Conservation (phyloP, 495 filamentous ascomycete species). For the Aeminium ludgeri region DNA sequence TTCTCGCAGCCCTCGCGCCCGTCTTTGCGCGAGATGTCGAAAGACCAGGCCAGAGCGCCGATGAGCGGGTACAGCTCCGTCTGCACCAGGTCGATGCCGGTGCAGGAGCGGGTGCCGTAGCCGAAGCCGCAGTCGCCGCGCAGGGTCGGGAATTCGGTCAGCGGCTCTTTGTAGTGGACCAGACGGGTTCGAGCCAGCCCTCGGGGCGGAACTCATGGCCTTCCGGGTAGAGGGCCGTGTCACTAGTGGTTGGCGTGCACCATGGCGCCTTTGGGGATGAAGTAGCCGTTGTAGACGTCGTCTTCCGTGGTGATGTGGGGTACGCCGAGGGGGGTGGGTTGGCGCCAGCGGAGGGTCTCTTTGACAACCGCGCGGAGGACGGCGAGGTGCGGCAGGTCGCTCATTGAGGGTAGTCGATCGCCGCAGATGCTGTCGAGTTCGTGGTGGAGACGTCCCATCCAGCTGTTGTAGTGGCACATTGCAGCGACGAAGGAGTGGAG, state of each 20-base stretch:
- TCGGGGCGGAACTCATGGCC: constrained; percentile 31
- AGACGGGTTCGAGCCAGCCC: constrained; percentile 35
- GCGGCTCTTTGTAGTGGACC: constrained; percentile 20
- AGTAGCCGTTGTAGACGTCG: constrained; percentile 23
- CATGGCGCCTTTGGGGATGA: constrained; percentile 30
- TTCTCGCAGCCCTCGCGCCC: too few species aligned
- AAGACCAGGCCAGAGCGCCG: constrained; percentile 43
- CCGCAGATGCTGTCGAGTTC: constrained; percentile 37
- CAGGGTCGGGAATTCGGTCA: constrained; percentile 28
- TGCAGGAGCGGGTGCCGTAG: constrained; percentile 33
- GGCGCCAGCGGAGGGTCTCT: constrained; percentile 45
- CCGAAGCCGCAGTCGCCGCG: constrained; percentile 32
- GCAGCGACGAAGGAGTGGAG: constrained; percentile 42
- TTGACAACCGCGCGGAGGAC: constrained; percentile 39
- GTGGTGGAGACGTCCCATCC: constrained; percentile 34
- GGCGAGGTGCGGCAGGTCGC: constrained; percentile 25
- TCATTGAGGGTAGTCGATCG: constrained; percentile 21
- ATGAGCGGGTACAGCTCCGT: constrained; percentile 40
- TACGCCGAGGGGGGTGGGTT: constrained; percentile 11
- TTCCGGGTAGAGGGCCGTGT: constrained; percentile 11
- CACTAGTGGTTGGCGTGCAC: constrained; percentile 26
- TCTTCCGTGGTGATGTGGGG: constrained; percentile 13
- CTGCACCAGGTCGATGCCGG: constrained; percentile 33
- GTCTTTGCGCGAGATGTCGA: constrained; percentile 27
- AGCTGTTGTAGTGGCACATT: constrained; percentile 42